phyloP scores from a whole-genome alignment of 1,284 basidiomycete species.

The Microbotryum intermedium region DNA sequence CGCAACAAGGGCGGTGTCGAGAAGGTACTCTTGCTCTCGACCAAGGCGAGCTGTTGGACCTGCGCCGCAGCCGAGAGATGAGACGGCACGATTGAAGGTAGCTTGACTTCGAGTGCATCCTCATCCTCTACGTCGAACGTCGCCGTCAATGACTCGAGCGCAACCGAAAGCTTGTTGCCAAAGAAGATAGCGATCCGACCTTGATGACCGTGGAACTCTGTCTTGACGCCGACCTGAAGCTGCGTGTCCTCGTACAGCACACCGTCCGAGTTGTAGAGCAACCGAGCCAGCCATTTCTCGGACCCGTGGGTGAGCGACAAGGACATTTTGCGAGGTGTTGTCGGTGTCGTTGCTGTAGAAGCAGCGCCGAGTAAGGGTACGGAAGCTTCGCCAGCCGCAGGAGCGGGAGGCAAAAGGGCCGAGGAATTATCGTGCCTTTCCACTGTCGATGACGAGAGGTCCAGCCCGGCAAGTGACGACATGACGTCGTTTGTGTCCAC shows the following conservation, averaged over 20 bases:
- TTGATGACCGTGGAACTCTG: constrained; percentile 83
- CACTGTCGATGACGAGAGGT: constrained; percentile 48
- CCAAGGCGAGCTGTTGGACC: constrained; percentile 81
- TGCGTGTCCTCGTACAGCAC: constrained; percentile 92
- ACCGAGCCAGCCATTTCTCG: constrained; percentile 71
- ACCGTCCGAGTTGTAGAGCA: constrained; percentile 72
- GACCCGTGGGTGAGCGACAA: constrained; percentile 35
- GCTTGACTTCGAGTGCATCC: constrained; percentile 65
- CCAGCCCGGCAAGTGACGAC: constrained; percentile 70
- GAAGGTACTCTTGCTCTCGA: constrained; percentile 89
- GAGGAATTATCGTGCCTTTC: neutral
- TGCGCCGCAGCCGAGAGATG: constrained; percentile 74
- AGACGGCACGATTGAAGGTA: constrained; percentile 76
- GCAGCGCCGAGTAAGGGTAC: neutral
- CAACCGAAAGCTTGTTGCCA: constrained; percentile 79
- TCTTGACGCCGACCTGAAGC: constrained; percentile 92
- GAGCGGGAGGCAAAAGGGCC: neutral
- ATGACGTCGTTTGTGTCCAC: constrained; percentile 52
- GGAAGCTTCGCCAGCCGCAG: constrained; percentile 1
- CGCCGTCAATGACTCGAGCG: constrained; percentile 80
- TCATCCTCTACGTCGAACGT: constrained; percentile 64
- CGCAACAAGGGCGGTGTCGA: constrained; percentile 67
- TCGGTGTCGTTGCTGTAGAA: constrained; percentile 9
- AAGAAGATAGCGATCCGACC: constrained; percentile 90
- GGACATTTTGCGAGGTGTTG: constrained; percentile 13